Evolutionary conservation across 192 early-diverging fungal genomes (phyloP), one percentile per base, ranked within the genome.

Genomic region (Pilobolus umbonatus): DNA sequence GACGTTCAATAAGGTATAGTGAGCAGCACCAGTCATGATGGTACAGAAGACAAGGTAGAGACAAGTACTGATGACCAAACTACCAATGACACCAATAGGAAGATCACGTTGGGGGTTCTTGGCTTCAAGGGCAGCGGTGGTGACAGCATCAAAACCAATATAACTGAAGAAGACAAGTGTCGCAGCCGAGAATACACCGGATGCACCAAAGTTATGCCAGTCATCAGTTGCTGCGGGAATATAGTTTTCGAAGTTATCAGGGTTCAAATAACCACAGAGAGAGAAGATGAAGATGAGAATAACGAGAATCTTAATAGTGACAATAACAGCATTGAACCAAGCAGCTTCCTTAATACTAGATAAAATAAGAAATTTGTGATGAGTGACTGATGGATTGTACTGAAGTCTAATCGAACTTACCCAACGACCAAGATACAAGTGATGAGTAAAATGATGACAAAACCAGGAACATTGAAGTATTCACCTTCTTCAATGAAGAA

Each of bases 131-230:
- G 93, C 85, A 6, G 86, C 85, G 1, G 93, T 96, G 0, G 91
- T 85, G 12, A 94, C 86, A 1, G 87, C 80, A 69, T 96, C 93
- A 70, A 94, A 94, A 7, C 93, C 92, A 68, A 93, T 88, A 63
- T 92, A 94, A 14, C 86, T 61, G 57, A 79, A 82, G 64, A 94
- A 93, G 11, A 94, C 90, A 1, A 79, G 71, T 29, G 85, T 78
- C 6, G 93, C 80, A 14, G 78, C 88, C 55, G 81, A 80, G 47
- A 91, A 84, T 15, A 92, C 57, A 32, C 92, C 90, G 24, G 73
- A 57, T 6, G 74, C 75, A 29, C 89, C 91, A 75, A 78, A 93
- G 73, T 78, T 44, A 71, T 63, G 35, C 84, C 82, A 40, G 60
- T 70, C 44, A 8, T 36, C 57, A 6, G 34, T 67, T 30, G 75